A percentile compares a stretch with the other conserved stretches of the same genome.
These are phyloP conservation scores for Periglandula ipomoeae DNA, from an alignment of 2,329 filamentous ascomycete species.

Conservation along the genomic window DNA sequence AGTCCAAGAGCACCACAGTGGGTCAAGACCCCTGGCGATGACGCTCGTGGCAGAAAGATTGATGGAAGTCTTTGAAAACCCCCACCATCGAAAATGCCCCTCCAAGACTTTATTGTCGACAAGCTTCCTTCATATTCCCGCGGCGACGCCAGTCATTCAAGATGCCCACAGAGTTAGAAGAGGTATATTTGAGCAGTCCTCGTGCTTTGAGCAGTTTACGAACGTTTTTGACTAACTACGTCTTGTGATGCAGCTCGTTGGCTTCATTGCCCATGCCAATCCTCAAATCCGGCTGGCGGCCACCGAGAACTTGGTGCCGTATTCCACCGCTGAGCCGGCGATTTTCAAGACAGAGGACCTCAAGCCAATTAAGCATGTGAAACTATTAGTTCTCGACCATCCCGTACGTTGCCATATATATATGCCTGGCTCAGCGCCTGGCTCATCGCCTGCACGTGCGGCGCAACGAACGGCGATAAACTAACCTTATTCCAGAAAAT, in stretches of 20 bases:
- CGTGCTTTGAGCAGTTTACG: background rate
- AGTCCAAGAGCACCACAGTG: constrained; percentile 10
- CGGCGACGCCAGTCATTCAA: background rate
- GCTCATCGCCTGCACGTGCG: too few species aligned
- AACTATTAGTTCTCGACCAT: constrained; percentile 78
- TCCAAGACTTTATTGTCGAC: constrained; percentile 8
- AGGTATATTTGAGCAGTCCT: constrained; percentile 38
- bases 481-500: constrained; percentile 51
- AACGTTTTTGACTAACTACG: background rate
- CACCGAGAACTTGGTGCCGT: constrained; percentile 79
- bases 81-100: constrained; percentile 16
- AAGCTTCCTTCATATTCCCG: constrained; percentile 2
- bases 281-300: constrained; percentile 82
- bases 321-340: constrained; percentile 59
- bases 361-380: constrained; percentile 75
- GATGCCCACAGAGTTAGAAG: constrained; percentile 71
- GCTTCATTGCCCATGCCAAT: constrained; percentile 87
- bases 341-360: constrained; percentile 80
- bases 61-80: constrained; percentile 6
- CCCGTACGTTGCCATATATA: constrained; percentile 42
- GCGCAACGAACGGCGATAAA: background rate
- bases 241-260: constrained; percentile 57
- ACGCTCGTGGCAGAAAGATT: constrained; percentile 8
- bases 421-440: too few species aligned
- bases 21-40: constrained; percentile 9